Evolutionary conservation across 208 protist species (phyloP).

Genomic region (Crithidia sp.): DNA sequence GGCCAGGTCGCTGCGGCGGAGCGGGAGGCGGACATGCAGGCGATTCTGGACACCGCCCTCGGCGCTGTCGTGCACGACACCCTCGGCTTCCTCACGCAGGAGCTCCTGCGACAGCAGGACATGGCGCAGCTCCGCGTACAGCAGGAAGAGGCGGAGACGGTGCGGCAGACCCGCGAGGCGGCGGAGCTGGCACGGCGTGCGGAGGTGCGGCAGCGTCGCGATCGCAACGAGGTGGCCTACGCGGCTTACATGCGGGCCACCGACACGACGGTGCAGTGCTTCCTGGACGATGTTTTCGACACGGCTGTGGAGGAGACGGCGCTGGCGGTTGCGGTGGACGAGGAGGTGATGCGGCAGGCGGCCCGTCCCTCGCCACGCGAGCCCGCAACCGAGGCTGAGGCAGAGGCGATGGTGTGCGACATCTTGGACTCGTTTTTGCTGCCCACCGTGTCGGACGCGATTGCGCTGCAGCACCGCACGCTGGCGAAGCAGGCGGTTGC

Average conservation of each 20-base stretch:
- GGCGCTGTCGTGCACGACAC: slow-evolving; percentile 85
- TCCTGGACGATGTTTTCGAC: slow-evolving; percentile 61
- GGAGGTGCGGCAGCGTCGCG: slow-evolving; percentile 66
- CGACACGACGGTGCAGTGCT: slow-evolving; percentile 67
- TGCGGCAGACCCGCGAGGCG: slow-evolving; percentile 76
- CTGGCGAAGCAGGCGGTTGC: slow-evolving; percentile 62
- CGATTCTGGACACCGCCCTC: slow-evolving; percentile 64
- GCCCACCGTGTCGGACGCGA: slow-evolving; percentile 66
- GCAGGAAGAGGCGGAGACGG: slow-evolving; percentile 68
- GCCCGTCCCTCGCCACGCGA: slow-evolving; percentile 31
- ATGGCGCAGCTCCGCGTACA: slow-evolving; percentile 52
- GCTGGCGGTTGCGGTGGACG: slow-evolving; percentile 63
- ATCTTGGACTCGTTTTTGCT: slow-evolving; percentile 84
- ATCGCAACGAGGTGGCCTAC: slow-evolving; percentile 79
- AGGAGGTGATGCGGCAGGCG: slow-evolving; percentile 53
- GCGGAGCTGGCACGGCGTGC: slow-evolving; percentile 75
- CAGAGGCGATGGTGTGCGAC: slow-evolving; percentile 63
- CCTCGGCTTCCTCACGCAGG: slow-evolving; percentile 86
- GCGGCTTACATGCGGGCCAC: slow-evolving; percentile 64
- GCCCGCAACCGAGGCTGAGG: slow-evolving; percentile 29
- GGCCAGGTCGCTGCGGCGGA: slow-evolving; percentile 42
- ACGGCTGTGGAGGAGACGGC: slow-evolving; percentile 62
- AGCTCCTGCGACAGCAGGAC: slow-evolving; percentile 85
- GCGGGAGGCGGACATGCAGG: slow-evolving; percentile 57
- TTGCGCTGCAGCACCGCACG: slow-evolving; percentile 38